A percentile compares a stretch with the other conserved stretches of the same genome.
Evolutionary conservation across 176 grass and related monocot genomes (phyloP).

Genomic region (Avena sativa): DNA sequence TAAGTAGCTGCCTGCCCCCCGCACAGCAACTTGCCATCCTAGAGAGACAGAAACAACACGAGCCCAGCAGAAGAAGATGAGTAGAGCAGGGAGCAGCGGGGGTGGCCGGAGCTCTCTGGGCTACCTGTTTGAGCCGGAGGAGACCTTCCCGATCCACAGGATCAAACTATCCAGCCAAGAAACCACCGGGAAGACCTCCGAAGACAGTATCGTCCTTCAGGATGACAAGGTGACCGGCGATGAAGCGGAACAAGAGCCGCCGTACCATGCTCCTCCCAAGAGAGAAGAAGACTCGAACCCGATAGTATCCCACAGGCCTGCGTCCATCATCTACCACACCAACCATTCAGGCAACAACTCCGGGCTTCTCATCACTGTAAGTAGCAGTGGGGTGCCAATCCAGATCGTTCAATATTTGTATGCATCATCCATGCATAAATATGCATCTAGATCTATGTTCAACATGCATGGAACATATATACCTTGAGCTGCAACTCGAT

Average conservation of each 20-base stretch:
- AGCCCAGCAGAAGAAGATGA: constrained; percentile 54
- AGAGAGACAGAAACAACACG: not conserved
- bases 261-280: constrained; percentile 13
- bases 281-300: constrained; percentile 54
- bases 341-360: constrained; percentile 54
- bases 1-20: constrained; percentile 33
- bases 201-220: not conserved
- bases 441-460: not conserved
- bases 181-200: constrained; percentile 16
- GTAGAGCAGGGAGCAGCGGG: constrained; percentile 64
- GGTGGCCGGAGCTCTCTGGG: constrained; percentile 77
- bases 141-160: constrained; percentile 1
- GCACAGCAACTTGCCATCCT: not conserved
- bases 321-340: constrained; percentile 49
- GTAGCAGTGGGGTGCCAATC: constrained; percentile 9
- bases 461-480: not conserved
- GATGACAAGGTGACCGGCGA: not conserved
- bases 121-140: constrained; percentile 78
- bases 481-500: not conserved
- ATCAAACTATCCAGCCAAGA: constrained; percentile 5
- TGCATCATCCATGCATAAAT: too few species aligned
- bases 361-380: constrained; percentile 67
- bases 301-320: constrained; percentile 40
- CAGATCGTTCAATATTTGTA: not conserved
- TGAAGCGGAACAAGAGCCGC: constrained; percentile 16